Percentiles rank a stretch among this genome's conserved stretches.
Conservation (phyloP, 371 early-diverging fungal genomes). For the Mortierella sp. region DNA sequence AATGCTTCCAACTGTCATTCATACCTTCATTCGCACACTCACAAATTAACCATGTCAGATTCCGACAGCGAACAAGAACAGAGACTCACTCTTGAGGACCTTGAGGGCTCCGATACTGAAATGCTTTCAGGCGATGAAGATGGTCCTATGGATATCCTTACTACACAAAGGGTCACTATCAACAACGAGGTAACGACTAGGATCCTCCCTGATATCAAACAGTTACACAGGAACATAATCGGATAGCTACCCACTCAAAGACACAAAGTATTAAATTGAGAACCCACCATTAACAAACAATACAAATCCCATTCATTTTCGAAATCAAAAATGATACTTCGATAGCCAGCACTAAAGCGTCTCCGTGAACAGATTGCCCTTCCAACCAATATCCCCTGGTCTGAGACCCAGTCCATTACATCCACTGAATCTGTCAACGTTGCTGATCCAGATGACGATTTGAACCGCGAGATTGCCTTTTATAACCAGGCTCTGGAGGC, state of each 20-base stretch:
- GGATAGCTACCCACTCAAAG: too few relatives aligned
- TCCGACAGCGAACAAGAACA: conserved; percentile 52
- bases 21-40: conserved; percentile 5
- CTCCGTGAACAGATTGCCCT: conserved; percentile 77
- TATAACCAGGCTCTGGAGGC: conserved; percentile 90
- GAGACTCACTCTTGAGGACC: conserved; percentile 50
- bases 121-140: conserved; percentile 56
- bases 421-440: conserved; percentile 69
- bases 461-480: conserved; percentile 92
- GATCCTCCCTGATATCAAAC: background rate
- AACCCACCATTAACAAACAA: too few relatives aligned
- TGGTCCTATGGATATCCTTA: conserved; percentile 64
- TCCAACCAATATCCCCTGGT: conserved; percentile 77
- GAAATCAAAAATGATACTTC: background rate
- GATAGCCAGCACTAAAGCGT: conserved; percentile 70
- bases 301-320: background rate
- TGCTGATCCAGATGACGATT: conserved; percentile 84
- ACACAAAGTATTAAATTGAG: too few relatives aligned
- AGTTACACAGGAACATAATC: background rate
- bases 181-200: conserved; percentile 76
- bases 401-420: conserved; percentile 84
- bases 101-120: conserved; percentile 53
- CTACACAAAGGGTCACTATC: conserved; percentile 72
- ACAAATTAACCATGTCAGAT: conserved; percentile 39
- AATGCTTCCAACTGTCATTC: background rate